Evolutionary conservation across 768 basidiomycete species (phyloP), one percentile per base, ranked within the genome.

Genomic region (Suillus subluteus): DNA sequence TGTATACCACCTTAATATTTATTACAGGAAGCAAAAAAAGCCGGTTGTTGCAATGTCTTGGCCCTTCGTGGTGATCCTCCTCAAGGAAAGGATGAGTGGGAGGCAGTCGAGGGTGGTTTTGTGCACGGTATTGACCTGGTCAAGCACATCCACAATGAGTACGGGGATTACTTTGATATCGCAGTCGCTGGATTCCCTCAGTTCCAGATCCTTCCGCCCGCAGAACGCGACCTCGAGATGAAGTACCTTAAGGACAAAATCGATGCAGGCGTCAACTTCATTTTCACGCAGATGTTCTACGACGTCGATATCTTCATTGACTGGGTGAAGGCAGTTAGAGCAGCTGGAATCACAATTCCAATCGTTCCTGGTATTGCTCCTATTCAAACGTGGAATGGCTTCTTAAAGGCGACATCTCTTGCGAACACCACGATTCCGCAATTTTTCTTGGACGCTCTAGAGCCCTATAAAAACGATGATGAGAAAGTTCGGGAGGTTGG

Each of bases 271-370:
- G 92, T 90, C 67, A 85, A 88, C 75, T 94, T 97, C 80, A 98
- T 98, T 79, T 98, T 98, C 82, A 98, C 96, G 0, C 96, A 98
- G 78, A 95, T 98, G 94, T 98, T 98, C 82, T 98, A 96, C 80
- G 96, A 98, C 72, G 89, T 91, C 58, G 86, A 94, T 41, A 75
- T 99, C 71, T 99, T 99, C 81, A 88, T 98, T 73, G 83, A 84
- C 61, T 99, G 98, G 98, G 96, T 93, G 48, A 88, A 88, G 67
- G 82, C 87, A 54, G 88, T 95, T 40, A 88, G 95, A 66, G 91
- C 83, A 13, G 93, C 91, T 0, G 95, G 95, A 8, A 95, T 96
- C 75, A 92, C 89, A 2, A 83, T 96, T 37, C 96, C 95, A 21
- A 92, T 97, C 70, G 90, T 96, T 15, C 95, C 95, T 40, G 95